phyloP scores from a whole-genome alignment of 1,284 basidiomycete genomes.

The Ceratobasidium sp. region DNA sequence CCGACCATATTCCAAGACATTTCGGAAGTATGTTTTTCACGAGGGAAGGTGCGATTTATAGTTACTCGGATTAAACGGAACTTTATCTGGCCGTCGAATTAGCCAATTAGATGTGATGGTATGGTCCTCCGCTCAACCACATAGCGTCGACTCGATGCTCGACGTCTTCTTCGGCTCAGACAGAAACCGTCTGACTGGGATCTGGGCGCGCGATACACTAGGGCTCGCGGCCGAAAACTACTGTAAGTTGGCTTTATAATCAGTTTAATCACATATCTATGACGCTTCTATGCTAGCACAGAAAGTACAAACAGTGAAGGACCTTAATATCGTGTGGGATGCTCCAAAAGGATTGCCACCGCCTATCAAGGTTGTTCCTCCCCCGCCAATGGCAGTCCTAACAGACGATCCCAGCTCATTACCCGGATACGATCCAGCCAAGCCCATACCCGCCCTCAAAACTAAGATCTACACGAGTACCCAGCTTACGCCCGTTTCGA shows the following conservation, averaged over 20 bases:
- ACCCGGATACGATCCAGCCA: conserved; percentile 48
- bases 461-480: conserved; percentile 24
- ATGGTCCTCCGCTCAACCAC: conserved; percentile 88
- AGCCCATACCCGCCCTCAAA: conserved; percentile 24
- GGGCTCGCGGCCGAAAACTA: conserved; percentile 72
- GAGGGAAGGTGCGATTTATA: conserved; percentile 52
- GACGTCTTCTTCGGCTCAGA: conserved; percentile 49
- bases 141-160: conserved; percentile 74
- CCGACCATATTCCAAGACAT: conserved; percentile 78
- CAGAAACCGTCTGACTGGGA: conserved; percentile 64
- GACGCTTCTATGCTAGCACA: conserved; percentile 59
- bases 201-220: conserved; percentile 86
- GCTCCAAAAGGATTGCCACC: conserved; percentile 57
- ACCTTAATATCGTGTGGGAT: conserved; percentile 81
- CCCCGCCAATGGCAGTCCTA: conserved; percentile 48
- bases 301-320: conserved; percentile 81
- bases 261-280: conserved; percentile 53
- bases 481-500: conserved; percentile 16
- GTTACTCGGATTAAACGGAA: background rate
- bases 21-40: conserved; percentile 75
- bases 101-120: conserved; percentile 84
- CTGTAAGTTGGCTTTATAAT: conserved; percentile 63
- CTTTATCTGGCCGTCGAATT: background rate
- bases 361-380: conserved; percentile 44
- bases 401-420: conserved; percentile 22